Evolutionary conservation across 2,329 filamentous ascomycete genomes (phyloP), one percentile per base, ranked within the genome.

Genomic region (Colletotrichum cuscutae): DNA sequence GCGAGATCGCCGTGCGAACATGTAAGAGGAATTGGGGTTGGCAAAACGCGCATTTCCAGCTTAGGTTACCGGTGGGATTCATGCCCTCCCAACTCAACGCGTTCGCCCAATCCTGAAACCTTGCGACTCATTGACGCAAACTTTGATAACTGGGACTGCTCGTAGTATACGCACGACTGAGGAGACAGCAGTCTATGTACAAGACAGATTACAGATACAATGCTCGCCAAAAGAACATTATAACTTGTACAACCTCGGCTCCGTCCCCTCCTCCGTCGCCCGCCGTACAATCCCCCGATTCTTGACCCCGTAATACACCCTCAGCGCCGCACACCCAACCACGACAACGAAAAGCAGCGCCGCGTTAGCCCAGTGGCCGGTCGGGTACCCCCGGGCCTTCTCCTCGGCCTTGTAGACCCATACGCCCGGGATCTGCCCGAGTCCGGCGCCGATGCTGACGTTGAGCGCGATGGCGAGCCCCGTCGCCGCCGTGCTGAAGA

Each of bases 381-480:
- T 94, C 0, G 91, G 91, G 78, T 93, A 94, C 0, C 92, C 92
- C 11, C 76, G 81, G 26, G 82, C 79, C 22, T 86, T 87, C 80
- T 94, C 91, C 12, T 88, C 82, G 1, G 88, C 85, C 77, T 92
- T 92, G 81, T 94, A 94, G 74, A 93, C 94, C 91, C 91, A 94
- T 1, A 93, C 91, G 0, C 92, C 92, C 0, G 90, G 88, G 53
- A 94, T 94, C 80, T 94, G 92, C 0, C 92, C 92, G 0, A 92
- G 86, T 0, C 91, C 92, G 0, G 91, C 92, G 61, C 87, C 87
- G 35, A 93, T 86, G 2, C 89, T 90, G 19, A 94, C 89, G 74
- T 94, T 94, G 74, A 94, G 81, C 0, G 92, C 92, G 68, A 94
- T 92, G 2, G 92, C 92, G 12, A 94, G 85, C 0, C 92, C 92